These are phyloP conservation scores for Fomitopsis serialis DNA, from an alignment of 768 basidiomycete species.

Conservation along the genomic window DNA sequence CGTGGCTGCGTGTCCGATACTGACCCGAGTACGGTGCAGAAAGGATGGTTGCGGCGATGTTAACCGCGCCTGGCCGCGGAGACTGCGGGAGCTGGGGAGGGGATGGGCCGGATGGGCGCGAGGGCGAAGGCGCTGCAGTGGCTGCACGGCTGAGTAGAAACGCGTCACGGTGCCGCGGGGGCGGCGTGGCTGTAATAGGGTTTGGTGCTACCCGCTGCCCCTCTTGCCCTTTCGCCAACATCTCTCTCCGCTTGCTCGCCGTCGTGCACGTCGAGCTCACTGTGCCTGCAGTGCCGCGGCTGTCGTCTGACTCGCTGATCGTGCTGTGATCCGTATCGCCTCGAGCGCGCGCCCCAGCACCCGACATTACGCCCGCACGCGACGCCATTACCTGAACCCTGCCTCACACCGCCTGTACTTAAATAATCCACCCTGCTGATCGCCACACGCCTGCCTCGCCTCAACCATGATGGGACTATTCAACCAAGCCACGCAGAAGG, in stretches of 20 bases:
- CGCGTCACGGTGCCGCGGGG: not conserved
- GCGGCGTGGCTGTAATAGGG: not conserved
- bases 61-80: no score
- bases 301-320: not conserved
- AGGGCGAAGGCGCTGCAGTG: not conserved
- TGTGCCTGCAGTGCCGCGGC: not conserved
- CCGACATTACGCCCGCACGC: not conserved
- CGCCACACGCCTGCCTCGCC: not conserved
- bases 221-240: not conserved
- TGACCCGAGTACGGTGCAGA: no score
- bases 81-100: no score
- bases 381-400: not conserved
- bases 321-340: not conserved
- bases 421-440: not conserved
- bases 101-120: no score
- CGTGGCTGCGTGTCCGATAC: no score
- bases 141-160: not conserved
- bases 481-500: constrained; percentile 59
- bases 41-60: no score
- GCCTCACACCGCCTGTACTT: not conserved
- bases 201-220: not conserved
- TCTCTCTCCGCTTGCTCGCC: not conserved
- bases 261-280: not conserved
- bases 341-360: not conserved
- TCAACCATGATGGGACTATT: constrained; percentile 74